Evolutionary conservation across 169 alveolate genomes (phyloP).

Genomic region (Eimeria praecox): DNA sequence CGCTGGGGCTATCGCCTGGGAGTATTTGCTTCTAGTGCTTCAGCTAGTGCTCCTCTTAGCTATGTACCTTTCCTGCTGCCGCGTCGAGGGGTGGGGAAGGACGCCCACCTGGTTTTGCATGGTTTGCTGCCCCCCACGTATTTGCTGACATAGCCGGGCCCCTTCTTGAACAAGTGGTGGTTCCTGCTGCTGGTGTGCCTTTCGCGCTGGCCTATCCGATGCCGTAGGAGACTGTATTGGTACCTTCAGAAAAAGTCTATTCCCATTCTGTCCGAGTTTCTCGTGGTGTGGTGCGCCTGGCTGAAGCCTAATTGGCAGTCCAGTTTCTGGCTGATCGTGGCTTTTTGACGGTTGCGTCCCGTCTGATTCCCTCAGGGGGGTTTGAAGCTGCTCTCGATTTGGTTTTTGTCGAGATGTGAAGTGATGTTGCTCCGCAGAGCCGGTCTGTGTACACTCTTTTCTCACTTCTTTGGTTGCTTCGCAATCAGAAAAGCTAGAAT

Average conservation of each 20-base stretch:
- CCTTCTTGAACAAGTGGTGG: background rate
- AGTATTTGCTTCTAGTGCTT: background rate
- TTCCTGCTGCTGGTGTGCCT: conserved; percentile 6
- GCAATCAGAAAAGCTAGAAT: background rate
- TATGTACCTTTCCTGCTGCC: conserved; percentile 39
- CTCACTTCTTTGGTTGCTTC: background rate
- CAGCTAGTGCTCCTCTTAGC: conserved; percentile 28
- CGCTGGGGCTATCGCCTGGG: background rate
- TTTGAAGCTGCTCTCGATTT: background rate
- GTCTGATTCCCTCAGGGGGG: background rate
- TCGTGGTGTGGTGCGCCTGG: background rate
- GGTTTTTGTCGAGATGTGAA: background rate
- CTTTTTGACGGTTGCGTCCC: background rate
- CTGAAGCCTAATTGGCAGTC: background rate
- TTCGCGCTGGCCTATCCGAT: conserved; percentile 32
- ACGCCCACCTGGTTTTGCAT: conserved; percentile 63
- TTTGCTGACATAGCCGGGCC: background rate
- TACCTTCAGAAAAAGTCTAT: background rate
- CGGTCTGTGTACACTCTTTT: background rate
- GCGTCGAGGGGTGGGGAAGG: conserved; percentile 41
- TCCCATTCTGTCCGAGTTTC: background rate
- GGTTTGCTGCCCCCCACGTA: conserved; percentile 4
- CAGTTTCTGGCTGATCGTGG: background rate
- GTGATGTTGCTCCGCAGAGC: background rate
- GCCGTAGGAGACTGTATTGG: conserved; percentile 57